These are phyloP conservation scores for Phytophthora melonis DNA, from an alignment of 352 stramenopile species.

Conservation along the genomic window DNA sequence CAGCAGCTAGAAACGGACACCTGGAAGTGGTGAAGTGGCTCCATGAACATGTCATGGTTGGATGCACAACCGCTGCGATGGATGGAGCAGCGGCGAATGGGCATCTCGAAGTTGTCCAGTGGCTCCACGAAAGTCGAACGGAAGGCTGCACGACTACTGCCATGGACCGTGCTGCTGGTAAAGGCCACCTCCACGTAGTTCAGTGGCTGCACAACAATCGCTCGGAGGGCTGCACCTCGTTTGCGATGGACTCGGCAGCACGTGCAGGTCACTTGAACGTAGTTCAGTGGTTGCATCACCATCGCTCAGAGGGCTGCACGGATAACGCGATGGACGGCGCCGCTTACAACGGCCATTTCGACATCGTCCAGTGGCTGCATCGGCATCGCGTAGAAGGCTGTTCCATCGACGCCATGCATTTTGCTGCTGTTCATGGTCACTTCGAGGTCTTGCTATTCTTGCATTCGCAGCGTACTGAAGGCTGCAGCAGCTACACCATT, in stretches of 20 bases:
- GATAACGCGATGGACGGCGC: conserved; percentile 31
- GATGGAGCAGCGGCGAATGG: conserved; percentile 30
- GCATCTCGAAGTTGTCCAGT: conserved; percentile 35
- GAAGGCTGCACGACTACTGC: conserved; percentile 36
- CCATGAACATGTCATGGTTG: conserved; percentile 26
- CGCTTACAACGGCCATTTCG: conserved; percentile 21
- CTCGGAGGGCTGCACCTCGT: conserved; percentile 28
- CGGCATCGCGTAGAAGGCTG: conserved; percentile 35
- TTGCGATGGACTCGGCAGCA: conserved; percentile 31
- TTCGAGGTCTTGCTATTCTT: conserved; percentile 49
- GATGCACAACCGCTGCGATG: conserved; percentile 31
- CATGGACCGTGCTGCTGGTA: conserved; percentile 45
- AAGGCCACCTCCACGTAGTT: conserved; percentile 46
- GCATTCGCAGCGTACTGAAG: conserved; percentile 38
- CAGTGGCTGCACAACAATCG: conserved; percentile 10
- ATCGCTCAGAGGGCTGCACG: conserved; percentile 25
- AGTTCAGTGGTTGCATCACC: conserved; percentile 30
- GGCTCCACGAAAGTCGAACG: conserved; percentile 30
- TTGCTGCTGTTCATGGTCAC: conserved; percentile 39
- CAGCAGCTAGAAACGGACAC: conserved; percentile 42
- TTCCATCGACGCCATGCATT: conserved; percentile 42
- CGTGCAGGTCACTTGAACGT: conserved; percentile 24
- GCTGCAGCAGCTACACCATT: conserved; percentile 29
- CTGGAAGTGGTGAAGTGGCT: conserved; percentile 47
- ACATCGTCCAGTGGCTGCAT: conserved; percentile 32